Conservation (phyloP, 129 eudicot species). For the Erigeron canadensis region DNA sequence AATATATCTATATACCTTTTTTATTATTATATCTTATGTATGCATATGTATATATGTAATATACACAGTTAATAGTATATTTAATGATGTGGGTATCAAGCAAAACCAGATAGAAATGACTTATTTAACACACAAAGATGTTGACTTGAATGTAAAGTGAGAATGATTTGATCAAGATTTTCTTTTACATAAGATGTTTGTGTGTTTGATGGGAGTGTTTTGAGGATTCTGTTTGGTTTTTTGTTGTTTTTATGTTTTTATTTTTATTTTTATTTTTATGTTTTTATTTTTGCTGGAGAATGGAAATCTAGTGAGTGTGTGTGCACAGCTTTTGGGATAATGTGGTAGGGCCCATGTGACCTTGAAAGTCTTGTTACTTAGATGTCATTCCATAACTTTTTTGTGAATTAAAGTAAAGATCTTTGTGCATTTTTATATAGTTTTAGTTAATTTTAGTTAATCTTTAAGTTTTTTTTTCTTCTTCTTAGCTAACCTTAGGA, state of each 20-base stretch:
- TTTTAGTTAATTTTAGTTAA: no score
- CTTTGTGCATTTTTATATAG: no score
- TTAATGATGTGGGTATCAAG: conserved; percentile 32
- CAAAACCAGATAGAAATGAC: conserved; percentile 11
- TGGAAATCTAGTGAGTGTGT: neutral
- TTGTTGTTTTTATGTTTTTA: neutral
- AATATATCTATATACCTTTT: no score
- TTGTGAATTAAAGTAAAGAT: neutral
- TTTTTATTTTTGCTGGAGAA: neutral
- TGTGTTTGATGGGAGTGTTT: neutral
- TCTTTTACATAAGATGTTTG: no score
- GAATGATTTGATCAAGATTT: no score
- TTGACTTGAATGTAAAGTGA: conserved; percentile 8
- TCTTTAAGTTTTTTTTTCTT: no score
- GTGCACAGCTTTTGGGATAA: neutral
- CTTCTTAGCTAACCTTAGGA: no score
- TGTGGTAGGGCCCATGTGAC: neutral
- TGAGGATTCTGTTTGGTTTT: neutral
- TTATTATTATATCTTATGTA: neutral
- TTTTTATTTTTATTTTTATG: no score
- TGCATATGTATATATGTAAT: conserved; percentile 3
- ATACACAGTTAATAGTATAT: conserved; percentile 13
- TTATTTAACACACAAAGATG: conserved; percentile 10
- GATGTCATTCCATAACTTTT: neutral
- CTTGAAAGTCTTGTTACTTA: neutral